Conservation (phyloP, 768 basidiomycete genomes). For the Trametes sanguinea region DNA sequence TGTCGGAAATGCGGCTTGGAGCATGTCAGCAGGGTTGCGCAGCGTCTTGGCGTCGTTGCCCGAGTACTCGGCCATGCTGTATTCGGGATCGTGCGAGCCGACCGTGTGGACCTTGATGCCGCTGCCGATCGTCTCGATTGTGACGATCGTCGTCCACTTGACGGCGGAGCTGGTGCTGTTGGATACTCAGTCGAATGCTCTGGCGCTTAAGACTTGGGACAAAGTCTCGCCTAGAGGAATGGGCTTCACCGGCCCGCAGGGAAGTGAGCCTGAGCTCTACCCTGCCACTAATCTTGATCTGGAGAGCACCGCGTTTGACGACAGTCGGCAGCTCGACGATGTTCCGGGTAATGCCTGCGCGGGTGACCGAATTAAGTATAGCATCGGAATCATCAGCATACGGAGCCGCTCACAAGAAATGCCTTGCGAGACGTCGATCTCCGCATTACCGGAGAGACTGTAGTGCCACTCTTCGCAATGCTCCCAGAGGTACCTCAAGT, state of each 20-base stretch:
- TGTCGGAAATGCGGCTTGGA: slow-evolving; percentile 26
- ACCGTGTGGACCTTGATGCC: slow-evolving; percentile 29
- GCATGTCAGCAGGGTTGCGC: slow-evolving; percentile 25
- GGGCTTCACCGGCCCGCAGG: slow-evolving; percentile 16
- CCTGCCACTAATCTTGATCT: slow-evolving; percentile 32
- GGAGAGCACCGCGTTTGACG: slow-evolving; percentile 26
- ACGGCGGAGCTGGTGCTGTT: slow-evolving; percentile 29
- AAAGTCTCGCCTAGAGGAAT: slow-evolving; percentile 22
- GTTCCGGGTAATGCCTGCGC: slow-evolving; percentile 33
- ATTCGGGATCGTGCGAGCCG: slow-evolving; percentile 17
- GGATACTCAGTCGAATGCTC: background rate
- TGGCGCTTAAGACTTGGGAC: background rate
- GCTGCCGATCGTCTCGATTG: slow-evolving; percentile 22
- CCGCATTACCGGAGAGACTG: slow-evolving; percentile 25
- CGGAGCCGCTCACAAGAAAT: slow-evolving; percentile 21
- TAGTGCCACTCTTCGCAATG: slow-evolving; percentile 32
- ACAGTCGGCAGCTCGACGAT: slow-evolving; percentile 31
- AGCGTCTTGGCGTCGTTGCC: slow-evolving; percentile 11
- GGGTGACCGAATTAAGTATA: background rate
- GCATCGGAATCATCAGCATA: too few relatives aligned
- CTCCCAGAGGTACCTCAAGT: slow-evolving; percentile 31
- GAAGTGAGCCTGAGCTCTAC: slow-evolving; percentile 24
- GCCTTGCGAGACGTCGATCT: slow-evolving; percentile 23
- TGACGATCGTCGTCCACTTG: slow-evolving; percentile 28
- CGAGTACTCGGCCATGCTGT: slow-evolving; percentile 16